These are phyloP conservation scores for Aspergillus unguis DNA, from an alignment of 2,329 filamentous ascomycete genomes.

Conservation along the genomic window DNA sequence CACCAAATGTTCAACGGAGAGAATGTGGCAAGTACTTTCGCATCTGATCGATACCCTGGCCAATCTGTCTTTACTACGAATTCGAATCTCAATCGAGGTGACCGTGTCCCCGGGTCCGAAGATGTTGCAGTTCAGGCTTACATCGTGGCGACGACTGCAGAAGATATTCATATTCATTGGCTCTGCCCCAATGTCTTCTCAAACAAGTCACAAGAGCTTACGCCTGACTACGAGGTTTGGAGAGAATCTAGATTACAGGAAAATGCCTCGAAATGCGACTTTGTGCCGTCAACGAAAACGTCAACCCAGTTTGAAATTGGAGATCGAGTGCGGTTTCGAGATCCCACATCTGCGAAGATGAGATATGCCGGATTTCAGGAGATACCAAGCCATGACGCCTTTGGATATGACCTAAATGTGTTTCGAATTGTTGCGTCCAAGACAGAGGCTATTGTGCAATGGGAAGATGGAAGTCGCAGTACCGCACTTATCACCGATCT, in stretches of 20 bases:
- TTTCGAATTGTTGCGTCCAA: conserved; percentile 51
- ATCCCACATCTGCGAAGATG: conserved; percentile 47
- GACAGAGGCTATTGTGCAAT: conserved; percentile 53
- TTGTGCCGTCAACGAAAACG: conserved; percentile 11
- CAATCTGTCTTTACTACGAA: conserved; percentile 53
- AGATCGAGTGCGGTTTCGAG: conserved; percentile 54
- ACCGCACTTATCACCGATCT: conserved; percentile 46
- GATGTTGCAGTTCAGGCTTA: conserved; percentile 52
- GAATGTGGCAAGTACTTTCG: conserved; percentile 8
- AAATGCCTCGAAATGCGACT: conserved; percentile 24
- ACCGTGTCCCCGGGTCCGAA: conserved; percentile 53
- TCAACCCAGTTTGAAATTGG: conserved; percentile 37
- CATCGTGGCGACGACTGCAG: conserved; percentile 50
- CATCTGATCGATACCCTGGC: conserved; percentile 20
- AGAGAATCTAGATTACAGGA: conserved; percentile 20
- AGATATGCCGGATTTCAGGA: conserved; percentile 51
- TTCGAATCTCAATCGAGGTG: conserved; percentile 49
- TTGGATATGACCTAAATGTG: conserved; percentile 59
- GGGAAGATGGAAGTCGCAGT: conserved; percentile 56
- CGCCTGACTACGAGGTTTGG: conserved; percentile 13
- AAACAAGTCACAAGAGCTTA: conserved; percentile 18
- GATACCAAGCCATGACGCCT: conserved; percentile 46
- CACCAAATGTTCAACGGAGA: conserved; percentile 6
- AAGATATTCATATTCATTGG: conserved; percentile 52
- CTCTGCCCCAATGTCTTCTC: conserved; percentile 42